phyloP scores from a whole-genome alignment of 129 eudicot genomes.

The Lactuca saligna region DNA sequence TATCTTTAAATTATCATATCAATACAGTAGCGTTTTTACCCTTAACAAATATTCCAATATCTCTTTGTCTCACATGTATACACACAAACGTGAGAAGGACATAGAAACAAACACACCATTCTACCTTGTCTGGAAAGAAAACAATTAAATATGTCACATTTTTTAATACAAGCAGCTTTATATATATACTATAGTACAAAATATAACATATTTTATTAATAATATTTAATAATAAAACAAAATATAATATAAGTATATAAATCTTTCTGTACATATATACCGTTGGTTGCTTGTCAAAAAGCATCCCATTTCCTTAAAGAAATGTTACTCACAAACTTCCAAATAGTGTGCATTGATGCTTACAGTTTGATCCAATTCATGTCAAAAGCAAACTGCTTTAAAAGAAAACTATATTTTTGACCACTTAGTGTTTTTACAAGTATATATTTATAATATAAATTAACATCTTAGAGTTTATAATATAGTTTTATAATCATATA shows the following conservation, averaged over 20 bases:
- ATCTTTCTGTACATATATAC: conserved; percentile 2
- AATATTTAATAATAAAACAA: not conserved
- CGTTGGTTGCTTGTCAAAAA: conserved; percentile 24
- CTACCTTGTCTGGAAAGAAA: not conserved
- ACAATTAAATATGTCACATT: not conserved
- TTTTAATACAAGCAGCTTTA: conserved; percentile 19
- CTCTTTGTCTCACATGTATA: conserved; percentile 15
- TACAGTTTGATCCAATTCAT: conserved; percentile 15
- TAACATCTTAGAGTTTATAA: not conserved
- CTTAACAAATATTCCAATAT: not conserved
- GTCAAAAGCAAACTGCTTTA: not conserved
- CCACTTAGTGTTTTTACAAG: not conserved
- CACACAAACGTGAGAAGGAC: conserved; percentile 14
- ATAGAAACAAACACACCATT: conserved; percentile 15
- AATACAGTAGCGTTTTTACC: not conserved
- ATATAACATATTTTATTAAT: not conserved
- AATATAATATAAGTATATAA: not conserved
- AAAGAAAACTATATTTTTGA: no score
- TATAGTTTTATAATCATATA: not conserved
- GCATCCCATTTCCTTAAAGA: conserved; percentile 20
- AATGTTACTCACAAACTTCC: conserved; percentile 26
- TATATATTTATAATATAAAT: no score
- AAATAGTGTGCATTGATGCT: conserved; percentile 13
- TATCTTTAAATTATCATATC: not conserved
- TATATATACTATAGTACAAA: conserved; percentile 15